phyloP scores from a whole-genome alignment of 73 alveolate species.

The Loxodes magnus region DNA sequence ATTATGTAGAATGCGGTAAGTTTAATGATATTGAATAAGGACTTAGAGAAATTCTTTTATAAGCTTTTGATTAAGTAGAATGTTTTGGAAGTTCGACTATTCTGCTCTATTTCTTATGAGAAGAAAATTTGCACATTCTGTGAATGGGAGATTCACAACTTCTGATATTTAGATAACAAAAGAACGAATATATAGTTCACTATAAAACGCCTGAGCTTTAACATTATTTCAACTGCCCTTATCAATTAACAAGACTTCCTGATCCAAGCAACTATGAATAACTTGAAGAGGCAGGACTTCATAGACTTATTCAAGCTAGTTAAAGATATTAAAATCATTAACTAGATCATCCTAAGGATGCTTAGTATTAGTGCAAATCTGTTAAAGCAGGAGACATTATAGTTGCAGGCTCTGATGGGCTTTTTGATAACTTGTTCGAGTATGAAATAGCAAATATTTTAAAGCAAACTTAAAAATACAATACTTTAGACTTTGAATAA shows the following conservation, averaged over 20 bases:
- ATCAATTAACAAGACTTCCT: conserved; percentile 8
- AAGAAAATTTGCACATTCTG: not conserved
- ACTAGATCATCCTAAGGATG: conserved; percentile 5
- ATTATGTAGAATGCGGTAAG: not conserved
- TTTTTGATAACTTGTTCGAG: conserved; percentile 11
- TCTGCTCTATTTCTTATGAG: not conserved
- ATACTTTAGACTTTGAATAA: not conserved
- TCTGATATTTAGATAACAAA: not conserved
- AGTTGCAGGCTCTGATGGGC: conserved; percentile 12
- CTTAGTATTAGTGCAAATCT: not conserved
- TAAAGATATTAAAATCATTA: not conserved
- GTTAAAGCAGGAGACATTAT: conserved; percentile 10
- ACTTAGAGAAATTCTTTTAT: not conserved
- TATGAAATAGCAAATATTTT: conserved; percentile 1
- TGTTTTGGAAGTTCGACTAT: conserved; percentile 6
- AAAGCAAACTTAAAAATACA: not conserved
- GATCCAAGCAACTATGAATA: not conserved
- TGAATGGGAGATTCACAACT: conserved; percentile 9
- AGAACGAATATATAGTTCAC: not conserved
- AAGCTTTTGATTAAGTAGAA: not conserved
- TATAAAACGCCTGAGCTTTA: not conserved
- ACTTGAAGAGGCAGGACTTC: not conserved
- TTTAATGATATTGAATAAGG: conserved; percentile 2
- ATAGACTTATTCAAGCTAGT: not conserved
- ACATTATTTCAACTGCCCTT: conserved; percentile 15